Evolutionary conservation across 805 yeast genomes (phyloP).

Genomic region (Jamesozyma spencerorum): DNA sequence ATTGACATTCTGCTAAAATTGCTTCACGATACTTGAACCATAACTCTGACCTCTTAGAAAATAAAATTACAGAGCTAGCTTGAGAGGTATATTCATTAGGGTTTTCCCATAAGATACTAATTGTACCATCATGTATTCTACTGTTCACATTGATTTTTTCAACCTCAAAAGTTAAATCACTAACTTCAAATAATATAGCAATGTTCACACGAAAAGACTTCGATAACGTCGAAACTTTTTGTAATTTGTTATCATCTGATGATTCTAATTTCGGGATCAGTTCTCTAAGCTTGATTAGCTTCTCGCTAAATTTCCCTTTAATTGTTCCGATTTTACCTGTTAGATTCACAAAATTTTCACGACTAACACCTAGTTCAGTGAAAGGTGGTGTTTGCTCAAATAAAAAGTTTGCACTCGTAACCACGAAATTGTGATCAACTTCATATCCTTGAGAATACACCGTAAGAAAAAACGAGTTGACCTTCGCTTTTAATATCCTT

Average conservation of each 20-base stretch:
- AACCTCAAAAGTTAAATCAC: slow-evolving; percentile 15
- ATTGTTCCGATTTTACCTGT: slow-evolving; percentile 18
- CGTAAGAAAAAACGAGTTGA: slow-evolving; percentile 20
- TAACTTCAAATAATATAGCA: slow-evolving; percentile 13
- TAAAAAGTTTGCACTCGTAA: slow-evolving; percentile 15
- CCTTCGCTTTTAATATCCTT: slow-evolving; percentile 11
- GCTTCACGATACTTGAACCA: slow-evolving; percentile 13
- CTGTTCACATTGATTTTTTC: slow-evolving; percentile 12
- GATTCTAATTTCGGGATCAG: slow-evolving; percentile 4
- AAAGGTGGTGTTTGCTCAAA: slow-evolving; percentile 13
- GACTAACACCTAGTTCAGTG: slow-evolving; percentile 6
- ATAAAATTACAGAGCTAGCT: slow-evolving; percentile 18
- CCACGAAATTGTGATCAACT: slow-evolving; percentile 20
- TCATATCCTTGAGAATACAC: slow-evolving; percentile 18
- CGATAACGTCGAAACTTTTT: background rate
- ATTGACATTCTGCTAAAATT: slow-evolving; percentile 15
- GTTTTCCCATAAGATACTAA: slow-evolving; percentile 16
- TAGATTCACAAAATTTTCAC: slow-evolving; percentile 15
- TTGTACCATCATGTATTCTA: slow-evolving; percentile 12
- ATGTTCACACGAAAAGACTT: slow-evolving; percentile 14
- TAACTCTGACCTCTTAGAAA: slow-evolving; percentile 15
- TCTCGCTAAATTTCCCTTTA: slow-evolving; percentile 22
- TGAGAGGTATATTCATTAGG: slow-evolving; percentile 16
- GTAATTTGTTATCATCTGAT: slow-evolving; percentile 1
- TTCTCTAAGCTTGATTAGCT: slow-evolving; percentile 11